Percentiles rank a stretch among this genome's conserved stretches.
phyloP scores from a whole-genome alignment of 257 asterid species.

The Gardenia jasminoides region DNA sequence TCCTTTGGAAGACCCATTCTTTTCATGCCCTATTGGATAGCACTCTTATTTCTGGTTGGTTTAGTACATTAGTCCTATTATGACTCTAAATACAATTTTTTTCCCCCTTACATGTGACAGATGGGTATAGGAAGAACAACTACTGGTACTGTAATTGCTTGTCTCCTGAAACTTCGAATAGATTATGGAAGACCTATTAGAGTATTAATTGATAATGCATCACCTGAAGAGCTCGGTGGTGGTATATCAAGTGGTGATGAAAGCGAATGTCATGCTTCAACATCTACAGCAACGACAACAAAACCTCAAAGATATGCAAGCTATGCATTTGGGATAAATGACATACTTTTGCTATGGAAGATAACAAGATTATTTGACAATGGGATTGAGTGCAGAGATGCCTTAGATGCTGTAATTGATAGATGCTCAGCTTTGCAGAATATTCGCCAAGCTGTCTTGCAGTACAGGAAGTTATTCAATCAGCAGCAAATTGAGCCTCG shows the following conservation, averaged over 20 bases:
- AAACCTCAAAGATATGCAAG: slow-evolving; percentile 46
- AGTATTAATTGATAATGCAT: slow-evolving; percentile 50
- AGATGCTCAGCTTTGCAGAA: slow-evolving; percentile 96
- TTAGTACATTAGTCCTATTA: slow-evolving; percentile 5
- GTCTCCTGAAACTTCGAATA: slow-evolving; percentile 87
- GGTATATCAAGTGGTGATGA: slow-evolving; percentile 48
- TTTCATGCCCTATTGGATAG: background rate
- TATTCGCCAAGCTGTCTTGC: slow-evolving; percentile 95
- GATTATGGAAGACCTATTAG: slow-evolving; percentile 86
- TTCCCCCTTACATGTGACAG: slow-evolving; percentile 38
- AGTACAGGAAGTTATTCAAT: slow-evolving; percentile 80
- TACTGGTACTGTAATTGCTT: slow-evolving; percentile 94
- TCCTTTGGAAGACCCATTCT: background rate
- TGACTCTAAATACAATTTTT: background rate
- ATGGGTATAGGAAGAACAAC: slow-evolving; percentile 99
- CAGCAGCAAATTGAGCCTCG: slow-evolving; percentile 95
- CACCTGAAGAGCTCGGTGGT: slow-evolving; percentile 41
- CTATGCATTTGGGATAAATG: slow-evolving; percentile 86
- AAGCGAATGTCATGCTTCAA: slow-evolving; percentile 44
- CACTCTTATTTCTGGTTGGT: slow-evolving; percentile 1
- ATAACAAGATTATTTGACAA: slow-evolving; percentile 94
- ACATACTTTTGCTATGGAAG: slow-evolving; percentile 85
- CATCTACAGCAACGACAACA: slow-evolving; percentile 37
- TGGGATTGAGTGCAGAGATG: slow-evolving; percentile 96
- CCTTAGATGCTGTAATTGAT: slow-evolving; percentile 86